Base-by-base conservation (phyloP, 2,329 filamentous ascomycete genomes). In the Aspergillus niger region DNA sequence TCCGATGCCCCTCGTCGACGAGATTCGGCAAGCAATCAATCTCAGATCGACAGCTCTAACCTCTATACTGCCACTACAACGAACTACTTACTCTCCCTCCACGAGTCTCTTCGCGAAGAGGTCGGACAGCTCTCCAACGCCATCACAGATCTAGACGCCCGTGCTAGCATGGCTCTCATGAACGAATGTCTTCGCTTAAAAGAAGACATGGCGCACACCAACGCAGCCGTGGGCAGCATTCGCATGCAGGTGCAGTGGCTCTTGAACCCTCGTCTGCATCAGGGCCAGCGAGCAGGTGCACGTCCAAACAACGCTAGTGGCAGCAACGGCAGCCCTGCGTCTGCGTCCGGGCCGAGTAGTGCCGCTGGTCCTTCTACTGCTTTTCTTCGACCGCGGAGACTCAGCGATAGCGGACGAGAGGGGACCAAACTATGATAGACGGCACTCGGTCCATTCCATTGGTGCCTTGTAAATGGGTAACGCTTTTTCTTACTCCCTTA, bases 221-320 rank as follows among this genome's bases (percentile, higher is more conserved):
- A 84, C 61, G 85, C 85, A 3, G 85, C 84, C 41, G 79, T 88
- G 48, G 84, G 81, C 65, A 82, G 80, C 15, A 80, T 87, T 63
- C 80, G 83, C 57, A 81, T 86, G 76, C 86, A 88, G 67, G 77
- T 88, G 22, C 85, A 87, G 55, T 88, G 86, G 86, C 78, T 88
- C 11, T 83, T 86, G 68, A 85, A 83, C 61, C 80, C 83, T 2
- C 81, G 84, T 17, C 72, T 86, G 61, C 82, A 85, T 60, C 73
- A 80, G 22, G 71, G 69, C 2, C 69, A 76, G 44, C 67, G 74
- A 20, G 55, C 66, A 2, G 66, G 59, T 24, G 58, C 68, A 17
- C 69, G 70, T 24, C 55, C 66, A 41, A 69, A 62, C 30, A 62
- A 43, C 24, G 51, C 61, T 43, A 63, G 54, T 24, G 38, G 59